Evolutionary conservation across 2,329 filamentous ascomycete species (phyloP).

Genomic region (Fusarium nanum): DNA sequence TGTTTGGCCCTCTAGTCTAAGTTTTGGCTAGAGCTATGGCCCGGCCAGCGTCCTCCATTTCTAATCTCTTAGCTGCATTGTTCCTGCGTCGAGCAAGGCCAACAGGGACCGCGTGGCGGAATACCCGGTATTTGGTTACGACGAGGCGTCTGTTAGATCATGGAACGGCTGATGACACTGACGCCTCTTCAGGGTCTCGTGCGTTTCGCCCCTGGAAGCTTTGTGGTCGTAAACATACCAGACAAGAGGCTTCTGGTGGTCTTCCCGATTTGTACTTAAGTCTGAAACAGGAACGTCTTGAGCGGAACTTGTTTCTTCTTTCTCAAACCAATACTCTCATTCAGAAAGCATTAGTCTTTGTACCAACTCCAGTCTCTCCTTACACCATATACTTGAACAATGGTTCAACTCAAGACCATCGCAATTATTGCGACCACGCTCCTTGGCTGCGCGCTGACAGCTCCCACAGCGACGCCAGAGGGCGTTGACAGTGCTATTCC

Average conservation of each 20-base stretch:
- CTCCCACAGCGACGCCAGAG: constrained; percentile 25
- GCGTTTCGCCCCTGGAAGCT: constrained; percentile 2
- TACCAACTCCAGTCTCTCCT: constrained; percentile 5
- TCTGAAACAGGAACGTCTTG: not conserved
- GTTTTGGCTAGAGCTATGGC: not conserved
- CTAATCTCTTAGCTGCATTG: not conserved
- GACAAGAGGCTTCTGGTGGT: not conserved
- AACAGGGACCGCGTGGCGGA: constrained; percentile 9
- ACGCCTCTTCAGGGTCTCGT: constrained; percentile 22
- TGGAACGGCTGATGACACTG: constrained; percentile 3
- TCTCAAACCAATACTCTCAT: constrained; percentile 20
- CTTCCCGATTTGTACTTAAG: constrained; percentile 24
- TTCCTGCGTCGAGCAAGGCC: constrained; percentile 14
- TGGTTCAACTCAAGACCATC: constrained; percentile 47
- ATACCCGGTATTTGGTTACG: constrained; percentile 11
- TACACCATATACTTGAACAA: constrained; percentile 28
- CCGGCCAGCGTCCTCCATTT: constrained; percentile 6
- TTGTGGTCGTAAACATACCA: not conserved
- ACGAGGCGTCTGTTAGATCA: constrained; percentile 2
- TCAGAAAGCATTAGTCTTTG: constrained; percentile 3
- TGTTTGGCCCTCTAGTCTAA: not conserved
- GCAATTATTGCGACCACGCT: constrained; percentile 42
- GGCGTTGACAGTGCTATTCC: constrained; percentile 46
- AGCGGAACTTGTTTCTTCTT: not conserved
- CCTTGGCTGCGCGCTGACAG: constrained; percentile 37